Conservation (phyloP, 441 rosid genomes). For the Mallotus japonicus region DNA sequence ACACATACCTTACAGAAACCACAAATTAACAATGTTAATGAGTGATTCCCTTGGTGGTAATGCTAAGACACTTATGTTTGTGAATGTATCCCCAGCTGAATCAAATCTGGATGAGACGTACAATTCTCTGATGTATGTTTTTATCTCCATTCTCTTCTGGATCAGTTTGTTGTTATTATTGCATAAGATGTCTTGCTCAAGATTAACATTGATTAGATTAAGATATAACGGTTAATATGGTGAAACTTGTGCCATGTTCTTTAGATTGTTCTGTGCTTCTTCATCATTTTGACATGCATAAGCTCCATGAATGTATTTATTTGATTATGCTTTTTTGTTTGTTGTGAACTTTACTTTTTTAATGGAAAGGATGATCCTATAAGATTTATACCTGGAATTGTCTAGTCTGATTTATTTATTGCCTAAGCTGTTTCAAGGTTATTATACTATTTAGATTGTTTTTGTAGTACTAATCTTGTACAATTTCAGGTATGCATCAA, state of each 20-base stretch:
- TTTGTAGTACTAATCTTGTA: background rate
- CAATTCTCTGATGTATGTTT: slow-evolving; percentile 76
- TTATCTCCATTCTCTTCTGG: background rate
- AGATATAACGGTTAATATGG: background rate
- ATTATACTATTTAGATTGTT: background rate
- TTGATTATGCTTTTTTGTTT: no score
- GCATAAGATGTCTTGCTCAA: background rate
- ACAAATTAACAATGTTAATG: slow-evolving; percentile 95
- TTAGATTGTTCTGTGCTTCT: background rate
- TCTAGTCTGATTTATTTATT: background rate
- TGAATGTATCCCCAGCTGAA: slow-evolving; percentile 86
- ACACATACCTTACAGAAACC: slow-evolving; percentile 92
- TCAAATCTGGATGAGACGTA: slow-evolving; percentile 89
- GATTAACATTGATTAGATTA: background rate
- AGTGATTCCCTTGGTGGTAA: slow-evolving; percentile 98
- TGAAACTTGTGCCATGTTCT: background rate
- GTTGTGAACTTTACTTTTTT: no score
- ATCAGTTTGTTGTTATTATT: background rate
- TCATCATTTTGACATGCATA: background rate
- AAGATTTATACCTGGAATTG: background rate
- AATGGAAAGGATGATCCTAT: no score
- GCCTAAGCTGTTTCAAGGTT: background rate
- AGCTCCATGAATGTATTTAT: no score
- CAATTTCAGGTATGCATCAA: slow-evolving; percentile 76
- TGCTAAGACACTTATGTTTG: slow-evolving; percentile 97